These are phyloP conservation scores for Fomitiporia mediterranea DNA, from an alignment of 1,284 basidiomycete genomes.

Conservation along the genomic window DNA sequence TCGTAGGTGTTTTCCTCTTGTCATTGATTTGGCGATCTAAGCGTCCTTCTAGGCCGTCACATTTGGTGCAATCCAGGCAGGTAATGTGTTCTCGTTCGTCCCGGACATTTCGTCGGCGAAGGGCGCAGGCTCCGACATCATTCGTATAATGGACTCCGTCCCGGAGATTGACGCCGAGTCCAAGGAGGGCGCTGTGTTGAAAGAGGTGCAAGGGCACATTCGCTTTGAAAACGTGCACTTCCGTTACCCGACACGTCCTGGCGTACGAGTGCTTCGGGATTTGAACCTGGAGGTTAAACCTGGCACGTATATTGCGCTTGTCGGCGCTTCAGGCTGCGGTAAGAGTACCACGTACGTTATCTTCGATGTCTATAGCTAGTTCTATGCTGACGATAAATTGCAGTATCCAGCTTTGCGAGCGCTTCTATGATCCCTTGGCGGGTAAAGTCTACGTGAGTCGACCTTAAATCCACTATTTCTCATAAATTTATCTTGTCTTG, in stretches of 20 bases:
- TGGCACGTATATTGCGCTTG: conserved; percentile 88
- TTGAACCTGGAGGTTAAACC: conserved; percentile 79
- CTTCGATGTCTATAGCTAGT: neutral
- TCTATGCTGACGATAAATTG: neutral
- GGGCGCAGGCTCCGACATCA: conserved; percentile 71
- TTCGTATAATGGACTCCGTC: conserved; percentile 75
- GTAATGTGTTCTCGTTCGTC: conserved; percentile 88
- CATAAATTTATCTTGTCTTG: neutral
- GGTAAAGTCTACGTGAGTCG: conserved; percentile 51
- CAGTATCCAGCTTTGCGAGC: conserved; percentile 81
- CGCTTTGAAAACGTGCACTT: conserved; percentile 85
- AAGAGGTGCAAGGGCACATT: conserved; percentile 64
- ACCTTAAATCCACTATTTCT: neutral
- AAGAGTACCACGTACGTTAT: conserved; percentile 67
- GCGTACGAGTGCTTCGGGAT: conserved; percentile 80
- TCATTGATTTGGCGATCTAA: conserved; percentile 39
- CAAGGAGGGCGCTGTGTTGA: conserved; percentile 58
- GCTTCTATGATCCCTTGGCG: conserved; percentile 82
- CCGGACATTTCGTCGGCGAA: conserved; percentile 90
- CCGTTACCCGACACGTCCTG: conserved; percentile 89
- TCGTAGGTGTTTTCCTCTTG: conserved; percentile 50
- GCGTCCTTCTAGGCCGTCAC: conserved; percentile 48
- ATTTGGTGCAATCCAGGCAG: conserved; percentile 77
- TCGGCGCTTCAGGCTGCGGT: conserved; percentile 86
- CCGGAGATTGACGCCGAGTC: conserved; percentile 84